Evolutionary conservation across 1,139 yeast species (phyloP).

Genomic region (Geotrichum fermentans): DNA sequence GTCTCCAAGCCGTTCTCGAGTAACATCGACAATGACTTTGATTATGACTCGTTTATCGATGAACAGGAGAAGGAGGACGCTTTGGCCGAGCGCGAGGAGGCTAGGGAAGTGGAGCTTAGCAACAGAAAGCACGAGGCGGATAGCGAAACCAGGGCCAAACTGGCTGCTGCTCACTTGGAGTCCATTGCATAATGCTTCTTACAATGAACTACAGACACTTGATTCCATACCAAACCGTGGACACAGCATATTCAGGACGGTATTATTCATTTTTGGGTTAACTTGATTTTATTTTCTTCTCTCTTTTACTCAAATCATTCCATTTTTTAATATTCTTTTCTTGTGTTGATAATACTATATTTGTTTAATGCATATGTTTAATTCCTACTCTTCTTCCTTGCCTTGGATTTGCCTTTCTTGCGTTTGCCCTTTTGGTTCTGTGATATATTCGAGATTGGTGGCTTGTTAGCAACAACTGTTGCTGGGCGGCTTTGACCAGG

Average conservation of each 20-base stretch:
- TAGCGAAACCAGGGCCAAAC: constrained; percentile 1
- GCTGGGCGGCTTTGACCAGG: too few relatives aligned
- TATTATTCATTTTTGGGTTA: too few relatives aligned
- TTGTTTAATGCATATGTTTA: neutral
- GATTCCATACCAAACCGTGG: too few relatives aligned
- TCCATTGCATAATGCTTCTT: constrained; percentile 5
- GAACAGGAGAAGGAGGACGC: constrained; percentile 21
- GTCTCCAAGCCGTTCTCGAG: constrained; percentile 19
- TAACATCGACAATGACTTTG: constrained; percentile 24
- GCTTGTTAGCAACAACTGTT: too few relatives aligned
- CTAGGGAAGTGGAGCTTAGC: neutral
- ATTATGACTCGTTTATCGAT: constrained; percentile 23
- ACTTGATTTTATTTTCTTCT: too few relatives aligned
- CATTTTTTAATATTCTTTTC: neutral
- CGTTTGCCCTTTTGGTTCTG: too few relatives aligned
- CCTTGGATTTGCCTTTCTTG: neutral
- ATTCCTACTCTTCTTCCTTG: neutral
- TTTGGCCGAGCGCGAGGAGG: constrained; percentile 10
- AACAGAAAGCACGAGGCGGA: constrained; percentile 3
- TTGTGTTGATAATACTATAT: neutral
- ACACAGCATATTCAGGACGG: too few relatives aligned
- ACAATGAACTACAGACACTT: neutral
- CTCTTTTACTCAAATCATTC: too few relatives aligned
- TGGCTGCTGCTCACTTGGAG: constrained; percentile 4
- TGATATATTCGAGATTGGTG: too few relatives aligned